Evolutionary conservation across 2,329 filamentous ascomycete genomes (phyloP).

Genomic region (Pseudogymnoascus sp.): DNA sequence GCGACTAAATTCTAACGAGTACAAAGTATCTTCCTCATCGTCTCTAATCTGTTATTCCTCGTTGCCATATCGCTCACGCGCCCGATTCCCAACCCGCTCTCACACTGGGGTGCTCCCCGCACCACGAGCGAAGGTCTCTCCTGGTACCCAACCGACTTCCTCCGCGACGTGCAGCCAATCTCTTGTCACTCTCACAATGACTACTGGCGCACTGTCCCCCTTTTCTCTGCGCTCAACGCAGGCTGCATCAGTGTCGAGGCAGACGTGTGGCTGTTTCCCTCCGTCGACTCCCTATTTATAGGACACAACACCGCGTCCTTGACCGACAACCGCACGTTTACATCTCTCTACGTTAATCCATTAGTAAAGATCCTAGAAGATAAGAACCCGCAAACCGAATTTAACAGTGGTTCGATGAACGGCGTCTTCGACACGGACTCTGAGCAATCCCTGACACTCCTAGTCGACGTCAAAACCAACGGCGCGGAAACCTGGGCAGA

Average conservation of each 20-base stretch:
- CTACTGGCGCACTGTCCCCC: slow-evolving; percentile 55
- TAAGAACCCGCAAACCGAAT: slow-evolving; percentile 41
- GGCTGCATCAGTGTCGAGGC: slow-evolving; percentile 59
- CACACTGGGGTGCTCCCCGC: slow-evolving; percentile 31
- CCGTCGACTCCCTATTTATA: slow-evolving; percentile 45
- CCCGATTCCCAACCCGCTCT: slow-evolving; percentile 24
- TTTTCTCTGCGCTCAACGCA: slow-evolving; percentile 51
- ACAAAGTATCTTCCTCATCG: slow-evolving; percentile 28
- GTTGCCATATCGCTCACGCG: slow-evolving; percentile 26
- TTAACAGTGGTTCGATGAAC: slow-evolving; percentile 35
- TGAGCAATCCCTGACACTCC: slow-evolving; percentile 47
- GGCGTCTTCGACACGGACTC: slow-evolving; percentile 51
- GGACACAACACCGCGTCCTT: slow-evolving; percentile 52
- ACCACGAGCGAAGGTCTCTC: slow-evolving; percentile 32
- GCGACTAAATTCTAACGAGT: background rate
- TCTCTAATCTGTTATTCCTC: slow-evolving; percentile 28
- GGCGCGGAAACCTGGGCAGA: slow-evolving; percentile 43
- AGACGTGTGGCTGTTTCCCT: slow-evolving; percentile 55
- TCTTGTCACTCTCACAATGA: slow-evolving; percentile 63
- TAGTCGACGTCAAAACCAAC: slow-evolving; percentile 62
- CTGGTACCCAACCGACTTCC: slow-evolving; percentile 43
- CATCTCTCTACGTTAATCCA: slow-evolving; percentile 56
- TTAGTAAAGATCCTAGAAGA: slow-evolving; percentile 48
- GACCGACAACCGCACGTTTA: slow-evolving; percentile 47
- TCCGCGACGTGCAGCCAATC: slow-evolving; percentile 44